A percentile compares a stretch with the other conserved stretches of the same genome.
Evolutionary conservation across 2,329 filamentous ascomycete species (phyloP).

Genomic region (Phialophora macrospora): DNA sequence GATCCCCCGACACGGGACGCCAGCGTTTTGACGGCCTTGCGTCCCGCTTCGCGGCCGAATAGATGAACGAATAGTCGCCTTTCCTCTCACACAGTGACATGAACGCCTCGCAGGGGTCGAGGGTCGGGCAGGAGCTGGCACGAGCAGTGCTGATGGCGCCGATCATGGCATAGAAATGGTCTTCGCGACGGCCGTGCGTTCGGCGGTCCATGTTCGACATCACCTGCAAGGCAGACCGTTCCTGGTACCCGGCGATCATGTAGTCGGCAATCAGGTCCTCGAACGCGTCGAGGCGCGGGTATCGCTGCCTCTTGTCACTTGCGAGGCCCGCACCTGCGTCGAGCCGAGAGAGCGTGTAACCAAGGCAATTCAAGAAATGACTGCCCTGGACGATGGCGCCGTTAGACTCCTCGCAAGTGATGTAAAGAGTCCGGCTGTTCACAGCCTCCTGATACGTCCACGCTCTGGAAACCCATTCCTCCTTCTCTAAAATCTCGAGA

Average conservation of each 20-base stretch:
- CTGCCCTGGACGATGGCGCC: conserved; percentile 10
- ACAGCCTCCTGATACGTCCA: conserved; percentile 30
- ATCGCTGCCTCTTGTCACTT: conserved; percentile 12
- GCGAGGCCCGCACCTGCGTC: not conserved
- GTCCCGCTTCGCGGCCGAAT: conserved; percentile 19
- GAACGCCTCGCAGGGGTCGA: conserved; percentile 19
- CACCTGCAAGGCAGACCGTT: conserved; percentile 21
- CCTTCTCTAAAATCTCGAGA: conserved; percentile 20
- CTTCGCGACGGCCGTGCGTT: not conserved
- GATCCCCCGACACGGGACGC: conserved; percentile 18
- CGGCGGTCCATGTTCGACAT: conserved; percentile 26
- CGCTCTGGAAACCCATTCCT: conserved; percentile 23
- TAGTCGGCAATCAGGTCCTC: conserved; percentile 26
- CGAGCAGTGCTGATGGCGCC: conserved; percentile 20
- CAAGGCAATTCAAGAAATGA: conserved; percentile 24
- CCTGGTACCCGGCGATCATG: conserved; percentile 19
- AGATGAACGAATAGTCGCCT: conserved; percentile 29
- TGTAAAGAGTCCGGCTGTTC: conserved; percentile 18
- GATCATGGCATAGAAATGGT: conserved; percentile 28
- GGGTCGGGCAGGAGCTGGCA: conserved; percentile 2
- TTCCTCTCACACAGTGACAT: conserved; percentile 27
- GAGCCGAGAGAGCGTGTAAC: conserved; percentile 15
- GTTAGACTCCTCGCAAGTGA: conserved; percentile 4
- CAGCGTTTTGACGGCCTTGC: conserved; percentile 14
- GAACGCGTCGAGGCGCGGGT: conserved; percentile 23